Evolutionary conservation across 495 filamentous ascomycete species (phyloP).

Genomic region (Sporormia fimetaria): DNA sequence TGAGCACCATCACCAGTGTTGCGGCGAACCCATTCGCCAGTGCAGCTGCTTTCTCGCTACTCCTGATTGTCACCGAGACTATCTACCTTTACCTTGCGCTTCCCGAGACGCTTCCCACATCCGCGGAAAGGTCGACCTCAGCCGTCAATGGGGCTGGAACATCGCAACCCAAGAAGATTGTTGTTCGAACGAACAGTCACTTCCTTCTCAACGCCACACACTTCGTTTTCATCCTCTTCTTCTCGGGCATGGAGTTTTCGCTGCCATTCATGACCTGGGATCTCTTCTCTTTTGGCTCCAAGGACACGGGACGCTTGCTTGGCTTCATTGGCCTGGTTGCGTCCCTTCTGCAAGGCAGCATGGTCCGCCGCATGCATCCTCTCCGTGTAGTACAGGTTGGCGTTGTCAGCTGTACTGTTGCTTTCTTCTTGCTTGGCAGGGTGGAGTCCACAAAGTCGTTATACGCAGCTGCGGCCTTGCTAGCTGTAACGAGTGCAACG

Average conservation of each 20-base stretch:
- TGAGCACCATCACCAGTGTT: conserved; percentile 62
- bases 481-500: conserved; percentile 82
- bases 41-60: conserved; percentile 72
- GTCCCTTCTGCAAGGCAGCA: conserved; percentile 72
- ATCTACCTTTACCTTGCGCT: conserved; percentile 75
- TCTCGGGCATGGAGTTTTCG: conserved; percentile 93
- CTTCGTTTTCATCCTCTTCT: conserved; percentile 86
- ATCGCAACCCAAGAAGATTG: conserved; percentile 11
- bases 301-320: conserved; percentile 73
- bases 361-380: conserved; percentile 72
- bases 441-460: conserved; percentile 53
- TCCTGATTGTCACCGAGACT: conserved; percentile 75
- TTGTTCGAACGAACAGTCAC: conserved; percentile 62
- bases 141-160: conserved; percentile 20
- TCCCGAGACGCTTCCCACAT: conserved; percentile 70
- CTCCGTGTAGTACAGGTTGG: conserved; percentile 67
- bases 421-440: conserved; percentile 70
- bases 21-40: conserved; percentile 87
- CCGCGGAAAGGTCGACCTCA: conserved; percentile 1
- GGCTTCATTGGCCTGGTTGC: conserved; percentile 91
- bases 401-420: conserved; percentile 59
- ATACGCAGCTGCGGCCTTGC: conserved; percentile 65
- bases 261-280: conserved; percentile 96
- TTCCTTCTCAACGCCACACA: conserved; percentile 76
- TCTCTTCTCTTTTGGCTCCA: conserved; percentile 68